A percentile compares a stretch with the other conserved stretches of the same genome.
These are phyloP conservation scores for Aspergillus bridgeri DNA, from an alignment of 495 filamentous ascomycete genomes.

Conservation along the genomic window DNA sequence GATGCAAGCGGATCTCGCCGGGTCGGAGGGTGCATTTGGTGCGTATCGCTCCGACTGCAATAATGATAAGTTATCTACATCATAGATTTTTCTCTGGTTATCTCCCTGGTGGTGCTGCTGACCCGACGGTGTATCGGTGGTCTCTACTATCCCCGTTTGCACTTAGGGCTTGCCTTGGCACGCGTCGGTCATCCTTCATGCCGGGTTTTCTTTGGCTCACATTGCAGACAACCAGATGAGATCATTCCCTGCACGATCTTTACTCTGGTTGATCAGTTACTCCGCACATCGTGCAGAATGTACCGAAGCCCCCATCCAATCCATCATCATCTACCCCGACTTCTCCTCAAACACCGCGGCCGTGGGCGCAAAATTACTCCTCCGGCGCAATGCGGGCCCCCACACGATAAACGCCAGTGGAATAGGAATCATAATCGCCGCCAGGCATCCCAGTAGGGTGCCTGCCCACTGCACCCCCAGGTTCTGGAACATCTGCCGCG, in stretches of 20 bases:
- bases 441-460: slow-evolving; percentile 73
- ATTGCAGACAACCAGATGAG: too few relatives aligned
- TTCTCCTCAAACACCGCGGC: slow-evolving; percentile 17
- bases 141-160: slow-evolving; percentile 27
- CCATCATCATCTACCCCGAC: neutral
- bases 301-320: too few relatives aligned
- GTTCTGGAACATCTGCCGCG: slow-evolving; percentile 72
- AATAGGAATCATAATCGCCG: slow-evolving; percentile 67
- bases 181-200: slow-evolving; percentile 13
- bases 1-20: neutral
- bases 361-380: slow-evolving; percentile 35
- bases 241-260: too few relatives aligned
- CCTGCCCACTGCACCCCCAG: slow-evolving; percentile 76
- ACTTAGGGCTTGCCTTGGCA: neutral
- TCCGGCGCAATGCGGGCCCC: slow-evolving; percentile 31
- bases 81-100: slow-evolving; percentile 3
- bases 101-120: neutral
- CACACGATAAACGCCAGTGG: slow-evolving; percentile 46
- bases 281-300: too few relatives aligned
- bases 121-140: too few relatives aligned
- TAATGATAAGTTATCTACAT: neutral
- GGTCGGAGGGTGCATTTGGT: neutral
- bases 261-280: too few relatives aligned
- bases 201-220: too few relatives aligned
- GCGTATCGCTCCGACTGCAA: neutral